Base-by-base conservation (phyloP, 2,329 filamentous ascomycete genomes). In the Exophiala aquamarina region DNA sequence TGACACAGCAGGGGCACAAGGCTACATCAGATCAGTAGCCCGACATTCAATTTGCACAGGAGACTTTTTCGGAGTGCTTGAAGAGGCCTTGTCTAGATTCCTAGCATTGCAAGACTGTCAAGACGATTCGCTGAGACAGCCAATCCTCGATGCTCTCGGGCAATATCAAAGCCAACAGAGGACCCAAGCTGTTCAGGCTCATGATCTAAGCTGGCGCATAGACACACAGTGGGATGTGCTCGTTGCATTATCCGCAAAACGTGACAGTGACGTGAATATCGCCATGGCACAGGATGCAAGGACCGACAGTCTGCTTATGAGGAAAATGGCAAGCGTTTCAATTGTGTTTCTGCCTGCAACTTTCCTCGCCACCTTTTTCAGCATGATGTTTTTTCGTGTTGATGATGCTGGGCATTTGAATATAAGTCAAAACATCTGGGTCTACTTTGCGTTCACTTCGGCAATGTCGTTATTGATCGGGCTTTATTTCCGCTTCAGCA, bases 291-390 rank as follows among this genome's bases (percentile, higher is more conserved):
- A 15, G 10, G 42, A 36, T 28, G 19, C 42, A 4, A 37, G 19
- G 13, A 18, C 17, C 4, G 42, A 44, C 33, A 38, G n/a, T n/a
- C 13, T 37, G 11, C 4, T 44, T 19, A 44, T 44, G 42, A 17
- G 42, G 19, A 15, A 28, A 4, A 44, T 44, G 17, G 17, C 33
- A 11, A 13, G 21, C 18, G 42, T 44, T 13, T 21, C 33, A 11
- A 17, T 37, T 13, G 21, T 28, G 7, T 44, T 44, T 31, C 35
- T 44, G n/a, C 42, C 42, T 6, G 42, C 33, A 3, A 44, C 42
- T n/a, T 44, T 44, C 28, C 32, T 44, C 6, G 42, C 42, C 3
- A 38, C 42, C 13, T 44, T 44, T 32, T 44, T 44, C 33, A 44
- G 42, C 20, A 44, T 44, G 42, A 20, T 37, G 23, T 44, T 44